phyloP scores from a whole-genome alignment of 805 yeast species.

The Starmera dryadoides region DNA sequence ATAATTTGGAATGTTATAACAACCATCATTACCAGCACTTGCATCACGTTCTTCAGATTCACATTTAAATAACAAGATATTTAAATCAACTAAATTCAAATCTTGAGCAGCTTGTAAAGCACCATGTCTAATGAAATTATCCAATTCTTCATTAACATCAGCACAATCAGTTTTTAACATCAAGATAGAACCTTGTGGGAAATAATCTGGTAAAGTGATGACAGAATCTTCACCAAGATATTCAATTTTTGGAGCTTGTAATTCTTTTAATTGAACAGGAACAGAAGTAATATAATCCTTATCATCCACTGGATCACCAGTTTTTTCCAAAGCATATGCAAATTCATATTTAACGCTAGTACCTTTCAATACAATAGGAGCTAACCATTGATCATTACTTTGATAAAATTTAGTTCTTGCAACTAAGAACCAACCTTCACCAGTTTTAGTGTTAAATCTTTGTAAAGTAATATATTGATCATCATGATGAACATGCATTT shows the following conservation, averaged over 20 bases:
- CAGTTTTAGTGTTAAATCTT: slow-evolving; percentile 74
- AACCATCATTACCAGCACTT: slow-evolving; percentile 64
- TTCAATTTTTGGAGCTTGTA: slow-evolving; percentile 43
- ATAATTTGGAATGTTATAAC: slow-evolving; percentile 63
- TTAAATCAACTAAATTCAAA: slow-evolving; percentile 61
- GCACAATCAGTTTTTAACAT: slow-evolving; percentile 67
- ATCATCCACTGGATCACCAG: slow-evolving; percentile 38
- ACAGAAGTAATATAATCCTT: slow-evolving; percentile 49
- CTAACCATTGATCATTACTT: slow-evolving; percentile 40
- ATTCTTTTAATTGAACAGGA: slow-evolving; percentile 51
- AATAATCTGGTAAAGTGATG: slow-evolving; percentile 51
- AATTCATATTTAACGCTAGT: slow-evolving; percentile 50
- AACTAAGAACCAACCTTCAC: slow-evolving; percentile 81
- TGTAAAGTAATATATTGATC: slow-evolving; percentile 90
- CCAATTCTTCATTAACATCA: slow-evolving; percentile 58
- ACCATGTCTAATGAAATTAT: slow-evolving; percentile 61
- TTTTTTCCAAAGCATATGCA: slow-evolving; percentile 46
- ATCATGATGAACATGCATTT: slow-evolving; percentile 91
- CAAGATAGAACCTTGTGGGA: slow-evolving; percentile 90
- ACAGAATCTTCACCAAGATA: slow-evolving; percentile 39
- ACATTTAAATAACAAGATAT: slow-evolving; percentile 66
- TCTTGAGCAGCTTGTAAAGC: slow-evolving; percentile 66
- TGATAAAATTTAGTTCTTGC: slow-evolving; percentile 73
- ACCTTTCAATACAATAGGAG: slow-evolving; percentile 54
- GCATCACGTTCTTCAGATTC: slow-evolving; percentile 86